Evolutionary conservation across 2,329 filamentous ascomycete species (phyloP), one percentile per base, ranked within the genome.

Genomic region (Fusarium sacchari): DNA sequence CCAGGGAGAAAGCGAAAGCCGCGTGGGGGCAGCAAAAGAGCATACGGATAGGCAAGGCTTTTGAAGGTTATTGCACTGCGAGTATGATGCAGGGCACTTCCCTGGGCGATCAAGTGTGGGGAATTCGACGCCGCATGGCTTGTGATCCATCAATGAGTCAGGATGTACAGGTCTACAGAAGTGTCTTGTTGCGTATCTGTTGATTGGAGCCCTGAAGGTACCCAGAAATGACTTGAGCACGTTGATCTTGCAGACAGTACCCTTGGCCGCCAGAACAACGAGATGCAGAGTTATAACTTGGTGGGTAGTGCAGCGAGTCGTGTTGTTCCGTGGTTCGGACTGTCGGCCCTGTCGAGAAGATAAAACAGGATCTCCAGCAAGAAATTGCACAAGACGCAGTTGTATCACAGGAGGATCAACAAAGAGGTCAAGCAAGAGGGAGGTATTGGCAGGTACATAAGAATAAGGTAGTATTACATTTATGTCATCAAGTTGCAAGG

Each of bases 341-440:
- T 17, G 1, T 24, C n/a, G 14, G 5, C 9, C 15, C 40, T 3
- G 7, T 17, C 4, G 40, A 43, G 15, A 6, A 43, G 15, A 17
- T 43, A n/a, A 22, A 42, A 15, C 15, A 14, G 22, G 22, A 14
- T 40, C 39, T n/a, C 22, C 22, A 42, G 39, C 13, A 15, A 8
- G 13, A n/a, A 42, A 43, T 24, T 4, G 15, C 24, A 8, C 2
- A 12, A 12, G 40, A 17, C 1, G 10, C 15, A 12, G 10, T 12
- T 24, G 10, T 18, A 12, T 24, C 17, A 3, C 6, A 5, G 10
- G 10, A 24, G 10, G 14, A 43, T 15, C 5, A 5, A 43, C 4
- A 24, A 18, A 15, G 40, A 6, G 1, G 6, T 12, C 40, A 2
- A 43, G 7, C 0, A 1, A 18, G 17, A 24, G 6, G 14, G n/a